phyloP scores from a whole-genome alignment of 2,329 filamentous ascomycete species.

The Scedosporium boydii region DNA sequence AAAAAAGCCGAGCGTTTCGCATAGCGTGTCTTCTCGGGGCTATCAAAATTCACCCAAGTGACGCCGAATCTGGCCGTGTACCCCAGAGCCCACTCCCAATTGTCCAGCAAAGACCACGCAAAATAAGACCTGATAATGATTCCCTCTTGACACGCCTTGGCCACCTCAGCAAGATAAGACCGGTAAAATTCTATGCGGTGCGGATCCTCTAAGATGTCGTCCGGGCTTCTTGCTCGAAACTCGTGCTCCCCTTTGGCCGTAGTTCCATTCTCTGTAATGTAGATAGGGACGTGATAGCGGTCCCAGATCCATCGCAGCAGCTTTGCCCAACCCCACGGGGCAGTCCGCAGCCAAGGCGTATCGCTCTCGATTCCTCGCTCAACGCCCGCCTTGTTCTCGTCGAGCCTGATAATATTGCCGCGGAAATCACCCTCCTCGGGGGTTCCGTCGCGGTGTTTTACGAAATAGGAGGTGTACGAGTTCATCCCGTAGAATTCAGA shows the following conservation, averaged over 20 bases:
- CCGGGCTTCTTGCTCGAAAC: slow-evolving; percentile 15
- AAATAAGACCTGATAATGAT: slow-evolving; percentile 29
- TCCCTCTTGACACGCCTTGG: slow-evolving; percentile 25
- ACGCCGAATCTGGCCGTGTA: slow-evolving; percentile 28
- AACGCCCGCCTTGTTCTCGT: slow-evolving; percentile 23
- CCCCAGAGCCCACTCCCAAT: slow-evolving; percentile 35
- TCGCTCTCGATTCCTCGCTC: slow-evolving; percentile 25
- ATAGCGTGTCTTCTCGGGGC: slow-evolving; percentile 20
- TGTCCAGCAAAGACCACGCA: slow-evolving; percentile 31
- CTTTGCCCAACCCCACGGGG: slow-evolving; percentile 27
- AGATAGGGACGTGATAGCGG: slow-evolving; percentile 29
- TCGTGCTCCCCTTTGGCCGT: slow-evolving; percentile 28
- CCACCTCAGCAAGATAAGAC: slow-evolving; percentile 26
- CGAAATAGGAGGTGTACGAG: slow-evolving; percentile 30
- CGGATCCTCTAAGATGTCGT: slow-evolving; percentile 26
- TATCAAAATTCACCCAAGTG: slow-evolving; percentile 30
- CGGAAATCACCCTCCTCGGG: slow-evolving; percentile 28
- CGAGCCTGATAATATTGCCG: slow-evolving; percentile 27
- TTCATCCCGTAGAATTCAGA: slow-evolving; percentile 33
- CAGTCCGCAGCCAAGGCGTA: slow-evolving; percentile 28
- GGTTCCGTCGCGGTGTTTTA: slow-evolving; percentile 22
- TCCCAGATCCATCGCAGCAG: slow-evolving; percentile 30
- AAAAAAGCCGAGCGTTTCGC: slow-evolving; percentile 17
- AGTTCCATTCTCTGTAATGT: slow-evolving; percentile 32
- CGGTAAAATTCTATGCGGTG: slow-evolving; percentile 28